Conservation (phyloP, 768 basidiomycete species). For the Suillus ampliporus region DNA sequence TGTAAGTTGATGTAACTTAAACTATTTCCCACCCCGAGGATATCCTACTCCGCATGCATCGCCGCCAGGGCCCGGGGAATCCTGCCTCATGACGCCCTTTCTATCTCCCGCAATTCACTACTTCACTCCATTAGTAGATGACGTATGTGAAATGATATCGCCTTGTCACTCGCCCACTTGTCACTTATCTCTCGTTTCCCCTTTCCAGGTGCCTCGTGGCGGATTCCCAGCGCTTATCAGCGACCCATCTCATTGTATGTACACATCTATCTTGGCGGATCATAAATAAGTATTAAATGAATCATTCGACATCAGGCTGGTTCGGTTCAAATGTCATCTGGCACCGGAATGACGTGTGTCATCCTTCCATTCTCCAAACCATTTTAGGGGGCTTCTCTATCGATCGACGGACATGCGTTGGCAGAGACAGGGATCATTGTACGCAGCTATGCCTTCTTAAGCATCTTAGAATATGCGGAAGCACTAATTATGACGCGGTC, state of each 20-base stretch:
- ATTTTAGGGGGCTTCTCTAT: background rate
- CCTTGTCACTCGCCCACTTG: conserved; percentile 4
- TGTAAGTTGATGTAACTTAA: background rate
- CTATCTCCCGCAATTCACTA: conserved; percentile 4
- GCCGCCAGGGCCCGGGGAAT: background rate
- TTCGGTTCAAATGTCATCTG: conserved; percentile 2
- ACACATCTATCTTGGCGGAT: conserved; percentile 6
- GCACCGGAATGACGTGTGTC: background rate
- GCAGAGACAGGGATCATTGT: background rate
- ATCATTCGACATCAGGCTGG: background rate
- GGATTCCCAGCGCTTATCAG: conserved; percentile 10
- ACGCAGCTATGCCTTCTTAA: background rate
- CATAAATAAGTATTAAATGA: conserved; percentile 11
- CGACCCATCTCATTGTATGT: background rate
- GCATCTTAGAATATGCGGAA: background rate
- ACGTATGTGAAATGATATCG: conserved; percentile 8
- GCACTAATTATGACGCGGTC: background rate
- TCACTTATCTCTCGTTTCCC: conserved; percentile 1
- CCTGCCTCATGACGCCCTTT: background rate
- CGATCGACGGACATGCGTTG: conserved; percentile 9
- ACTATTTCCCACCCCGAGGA: background rate
- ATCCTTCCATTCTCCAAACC: conserved; percentile 6
- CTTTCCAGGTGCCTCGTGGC: background rate
- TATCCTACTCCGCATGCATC: background rate
- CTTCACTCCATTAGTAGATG: conserved; percentile 8